A percentile compares a stretch with the other conserved stretches of the same genome.
Conservation (phyloP, 176 grass and related monocot species). For the Canna indica region DNA sequence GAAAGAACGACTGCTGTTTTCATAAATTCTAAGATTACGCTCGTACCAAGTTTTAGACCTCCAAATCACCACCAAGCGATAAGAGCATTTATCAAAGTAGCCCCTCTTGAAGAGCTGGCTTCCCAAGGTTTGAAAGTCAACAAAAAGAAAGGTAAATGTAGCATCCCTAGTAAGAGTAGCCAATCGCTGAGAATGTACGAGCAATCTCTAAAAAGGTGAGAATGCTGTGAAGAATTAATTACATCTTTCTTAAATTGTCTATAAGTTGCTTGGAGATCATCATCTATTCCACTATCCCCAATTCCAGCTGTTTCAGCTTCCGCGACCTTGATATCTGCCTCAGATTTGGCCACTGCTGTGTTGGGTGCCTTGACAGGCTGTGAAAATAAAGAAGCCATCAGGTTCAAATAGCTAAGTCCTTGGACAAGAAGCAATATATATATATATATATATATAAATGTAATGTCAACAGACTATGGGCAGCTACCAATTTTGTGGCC, state of each 20-base stretch:
- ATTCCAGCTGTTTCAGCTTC: neutral
- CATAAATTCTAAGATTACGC: too few relatives aligned
- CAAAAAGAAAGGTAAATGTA: too few relatives aligned
- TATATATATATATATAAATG: neutral
- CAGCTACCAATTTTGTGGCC: too few relatives aligned
- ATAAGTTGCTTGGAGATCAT: conserved; percentile 11
- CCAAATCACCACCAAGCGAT: too few relatives aligned
- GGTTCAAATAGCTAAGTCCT: neutral
- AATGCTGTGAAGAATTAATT: neutral
- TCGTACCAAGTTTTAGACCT: too few relatives aligned
- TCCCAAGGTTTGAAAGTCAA: too few relatives aligned
- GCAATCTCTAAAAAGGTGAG: too few relatives aligned
- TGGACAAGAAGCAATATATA: neutral
- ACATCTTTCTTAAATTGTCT: conserved; percentile 19
- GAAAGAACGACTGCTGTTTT: too few relatives aligned
- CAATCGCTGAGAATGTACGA: too few relatives aligned
- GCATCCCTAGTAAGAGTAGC: too few relatives aligned
- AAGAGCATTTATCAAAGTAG: too few relatives aligned
- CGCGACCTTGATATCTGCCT: conserved; percentile 3
- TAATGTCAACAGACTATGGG: neutral
- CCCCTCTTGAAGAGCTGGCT: too few relatives aligned
- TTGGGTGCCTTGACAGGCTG: conserved; percentile 15
- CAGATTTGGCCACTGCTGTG: conserved; percentile 3
- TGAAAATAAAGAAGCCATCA: neutral
- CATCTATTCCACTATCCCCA: conserved; percentile 16